Evolutionary conservation across 495 filamentous ascomycete genomes (phyloP).

Genomic region (Aspergillus hancockii): DNA sequence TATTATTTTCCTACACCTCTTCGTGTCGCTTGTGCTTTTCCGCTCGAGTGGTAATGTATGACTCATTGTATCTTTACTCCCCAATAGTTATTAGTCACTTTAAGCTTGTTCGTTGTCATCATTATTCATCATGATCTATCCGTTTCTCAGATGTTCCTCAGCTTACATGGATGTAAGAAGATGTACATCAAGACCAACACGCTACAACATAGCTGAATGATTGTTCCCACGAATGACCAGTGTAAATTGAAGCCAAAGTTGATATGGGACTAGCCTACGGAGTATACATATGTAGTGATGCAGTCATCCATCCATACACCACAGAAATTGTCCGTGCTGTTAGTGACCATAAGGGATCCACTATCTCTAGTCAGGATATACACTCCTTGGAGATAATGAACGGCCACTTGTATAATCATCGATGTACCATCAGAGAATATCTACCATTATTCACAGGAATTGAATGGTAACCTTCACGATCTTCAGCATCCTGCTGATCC

Average conservation of each 20-base stretch:
- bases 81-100: neutral
- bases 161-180: too few species aligned
- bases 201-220: neutral
- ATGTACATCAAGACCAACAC: too few species aligned
- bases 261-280: neutral
- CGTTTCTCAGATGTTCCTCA: neutral
- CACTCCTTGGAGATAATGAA: neutral
- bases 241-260: neutral
- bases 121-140: neutral
- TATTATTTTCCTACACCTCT: neutral
- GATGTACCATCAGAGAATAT: too few species aligned
- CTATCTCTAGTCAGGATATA: neutral
- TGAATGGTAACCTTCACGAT: too few species aligned
- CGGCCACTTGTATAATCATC: neutral
- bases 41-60: neutral
- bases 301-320: neutral
- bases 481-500: too few species aligned
- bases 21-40: constrained; percentile 2
- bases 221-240: neutral
- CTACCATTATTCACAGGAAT: too few species aligned
- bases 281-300: neutral
- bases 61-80: neutral
- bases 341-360: neutral
- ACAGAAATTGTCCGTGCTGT: neutral
- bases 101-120: neutral